Conservation (phyloP, 495 filamentous ascomycete species). For the Saxispiralis lemnorum region DNA sequence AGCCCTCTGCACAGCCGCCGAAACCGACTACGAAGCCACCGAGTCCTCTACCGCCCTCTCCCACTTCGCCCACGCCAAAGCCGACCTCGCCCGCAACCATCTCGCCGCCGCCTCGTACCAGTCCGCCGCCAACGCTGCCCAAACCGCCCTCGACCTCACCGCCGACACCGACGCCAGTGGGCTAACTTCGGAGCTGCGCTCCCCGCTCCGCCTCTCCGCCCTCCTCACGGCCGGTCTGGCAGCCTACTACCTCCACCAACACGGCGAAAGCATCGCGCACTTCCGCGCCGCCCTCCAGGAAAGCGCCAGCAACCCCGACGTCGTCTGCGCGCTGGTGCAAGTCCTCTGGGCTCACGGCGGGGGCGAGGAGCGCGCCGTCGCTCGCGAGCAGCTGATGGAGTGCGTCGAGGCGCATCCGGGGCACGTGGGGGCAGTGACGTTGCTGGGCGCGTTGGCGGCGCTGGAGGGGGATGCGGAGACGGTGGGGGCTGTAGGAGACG, state of each 20-base stretch:
- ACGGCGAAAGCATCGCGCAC: constrained; percentile 51
- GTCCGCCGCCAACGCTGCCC: constrained; percentile 45
- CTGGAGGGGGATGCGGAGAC: constrained; percentile 63
- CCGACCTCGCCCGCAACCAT: constrained; percentile 64
- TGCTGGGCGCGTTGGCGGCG: constrained; percentile 67
- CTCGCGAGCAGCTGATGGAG: constrained; percentile 63
- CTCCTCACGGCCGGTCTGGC: constrained; percentile 76
- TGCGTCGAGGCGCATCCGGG: constrained; percentile 51
- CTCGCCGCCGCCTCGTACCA: constrained; percentile 48
- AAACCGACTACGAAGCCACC: constrained; percentile 64
- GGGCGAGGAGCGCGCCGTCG: constrained; percentile 52
- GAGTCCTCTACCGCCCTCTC: constrained; percentile 57
- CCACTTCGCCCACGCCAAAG: constrained; percentile 65
- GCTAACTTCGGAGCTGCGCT: constrained; percentile 34
- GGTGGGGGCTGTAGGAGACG: constrained; percentile 60
- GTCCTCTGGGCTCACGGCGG: constrained; percentile 82
- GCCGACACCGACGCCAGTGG: constrained; percentile 34
- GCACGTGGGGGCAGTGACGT: constrained; percentile 58
- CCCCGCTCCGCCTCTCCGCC: constrained; percentile 57
- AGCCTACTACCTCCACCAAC: constrained; percentile 46
- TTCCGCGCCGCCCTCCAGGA: constrained; percentile 72
- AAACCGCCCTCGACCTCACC: constrained; percentile 24
- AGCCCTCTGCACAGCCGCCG: constrained; percentile 46
- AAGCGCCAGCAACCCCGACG: constrained; percentile 59
- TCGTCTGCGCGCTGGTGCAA: constrained; percentile 73